Evolutionary conservation across 768 basidiomycete species (phyloP), one percentile per base, ranked within the genome.

Genomic region (Collybiopsis confluens): DNA sequence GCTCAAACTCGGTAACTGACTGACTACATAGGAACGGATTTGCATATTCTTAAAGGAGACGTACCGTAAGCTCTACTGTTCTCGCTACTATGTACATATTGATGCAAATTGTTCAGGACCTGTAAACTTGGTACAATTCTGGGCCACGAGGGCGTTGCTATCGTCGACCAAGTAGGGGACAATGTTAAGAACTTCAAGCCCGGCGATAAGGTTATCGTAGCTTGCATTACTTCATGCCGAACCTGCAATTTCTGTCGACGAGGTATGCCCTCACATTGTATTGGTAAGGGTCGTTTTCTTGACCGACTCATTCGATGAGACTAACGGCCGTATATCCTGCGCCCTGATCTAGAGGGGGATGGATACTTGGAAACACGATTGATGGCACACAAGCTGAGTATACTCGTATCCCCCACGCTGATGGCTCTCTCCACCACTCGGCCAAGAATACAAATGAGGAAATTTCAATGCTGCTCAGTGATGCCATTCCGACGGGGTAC

Each of bases 131-230:
- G 71, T 36, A 67, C 63, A 57, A 70, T 72, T 10, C 68, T 74
- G 33, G 70, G 73, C 5, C 73, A 74, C 43, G 73, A 74, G 59
- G 73, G 73, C 6, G 53, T 71, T 1, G 73, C 66, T 4, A 11
- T 70, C 23, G 65, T 74, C 27, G 57, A 72, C 35, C 51, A 63
- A 28, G 56, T 73, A 43, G 72, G 73, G 1, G 27, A 54, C 2
- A 49, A 54, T 16, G 73, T 73, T 8, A 45, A 55, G 20, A 41
- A 46, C 8, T 74, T 74, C 65, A 68, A 69, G 59, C 58, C 62
- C 59, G 69, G 64, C 15, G 70, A 62, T 24, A 46, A 38, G 18
- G 55, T 58, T 46, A 45, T 50, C 30, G 44, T 58, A 30, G 45
- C 23, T 7, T 56, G 59, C 52, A 62, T 65, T 49, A 64, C 62